Base-by-base conservation (phyloP, 2,329 filamentous ascomycete genomes). In the Plectosphaerella sp. region DNA sequence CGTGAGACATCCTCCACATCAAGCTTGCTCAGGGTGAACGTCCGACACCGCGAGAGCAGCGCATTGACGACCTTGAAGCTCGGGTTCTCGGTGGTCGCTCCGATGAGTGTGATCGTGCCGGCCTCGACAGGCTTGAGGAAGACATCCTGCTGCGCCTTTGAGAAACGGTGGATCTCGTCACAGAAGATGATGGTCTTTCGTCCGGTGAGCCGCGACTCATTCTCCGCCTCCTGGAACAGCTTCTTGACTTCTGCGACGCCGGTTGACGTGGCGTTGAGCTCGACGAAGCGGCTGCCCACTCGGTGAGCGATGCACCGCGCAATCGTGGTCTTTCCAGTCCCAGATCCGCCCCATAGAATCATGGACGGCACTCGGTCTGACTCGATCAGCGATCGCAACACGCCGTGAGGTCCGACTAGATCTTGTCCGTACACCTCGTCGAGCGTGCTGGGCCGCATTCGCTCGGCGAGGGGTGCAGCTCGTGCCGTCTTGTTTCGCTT, bases 151-250 rank as follows among this genome's bases (percentile, higher is more conserved):
- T 97, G 94, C 0, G 86, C 80, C 71, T 96, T 97, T 60, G 82
- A 88, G 75, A 96, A 96, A 25, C 93, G 78, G 69, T 96, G 91
- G 47, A 97, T 94, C 74, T 97, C 94, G 72, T 99, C 94, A 72
- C 93, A 97, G 68, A 99, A 99, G 57, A 99, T 84, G 57, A 99
- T 96, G 0, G 94, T 97, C 72, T 89, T 93, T 55, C 91, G 81
- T 2, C 93, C 93, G 0, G 91, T 95, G 49, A 97, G 74, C 1
- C 77, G 74, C 46, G 91, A 72, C 66, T 97, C 94, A 62, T 85
- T 89, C 54, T 82, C 84, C 0, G 94, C 92, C 59, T 97, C 91
- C 20, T 78, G 75, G 62, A 97, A 97, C 51, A 97, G 79, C 75
- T 91, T 94, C 72, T 97, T 96, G 78, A 88, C 92, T 67, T 97